Percentiles rank a stretch among this genome's conserved stretches.
Evolutionary conservation across 2,329 filamentous ascomycete species (phyloP).

Genomic region (Hypocrella siamensis): DNA sequence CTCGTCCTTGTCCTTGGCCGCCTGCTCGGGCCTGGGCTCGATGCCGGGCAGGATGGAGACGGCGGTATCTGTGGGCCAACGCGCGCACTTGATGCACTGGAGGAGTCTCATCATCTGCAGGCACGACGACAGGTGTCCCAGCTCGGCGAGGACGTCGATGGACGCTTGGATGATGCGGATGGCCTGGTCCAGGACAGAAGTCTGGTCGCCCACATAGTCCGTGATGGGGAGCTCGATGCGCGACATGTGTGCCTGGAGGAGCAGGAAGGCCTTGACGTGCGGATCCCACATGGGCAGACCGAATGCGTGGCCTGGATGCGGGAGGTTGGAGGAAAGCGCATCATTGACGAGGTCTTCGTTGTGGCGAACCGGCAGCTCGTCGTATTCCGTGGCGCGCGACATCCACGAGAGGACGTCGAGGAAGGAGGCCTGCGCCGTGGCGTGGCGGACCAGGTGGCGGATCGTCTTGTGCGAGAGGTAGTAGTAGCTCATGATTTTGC

Average conservation of each 20-base stretch:
- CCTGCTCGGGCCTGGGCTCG: too few species aligned
- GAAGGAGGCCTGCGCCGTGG: slow-evolving; percentile 61
- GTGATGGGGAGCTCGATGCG: slow-evolving; percentile 84
- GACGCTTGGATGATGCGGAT: slow-evolving; percentile 94
- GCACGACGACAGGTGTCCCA: slow-evolving; percentile 67
- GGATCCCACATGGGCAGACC: slow-evolving; percentile 94
- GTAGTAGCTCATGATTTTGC: slow-evolving; percentile 99
- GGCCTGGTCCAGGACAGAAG: slow-evolving; percentile 78
- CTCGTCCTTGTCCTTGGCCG: too few species aligned
- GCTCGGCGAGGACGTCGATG: slow-evolving; percentile 83
- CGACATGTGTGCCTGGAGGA: slow-evolving; percentile 90
- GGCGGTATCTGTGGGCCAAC: slow-evolving; percentile 75
- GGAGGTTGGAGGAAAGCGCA: slow-evolving; percentile 70
- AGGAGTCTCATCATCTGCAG: slow-evolving; percentile 71
- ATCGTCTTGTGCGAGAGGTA: slow-evolving; percentile 94
- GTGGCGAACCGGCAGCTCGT: slow-evolving; percentile 92
- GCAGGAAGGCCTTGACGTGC: slow-evolving; percentile 87
- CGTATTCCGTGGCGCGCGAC: slow-evolving; percentile 85
- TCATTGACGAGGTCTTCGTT: slow-evolving; percentile 97
- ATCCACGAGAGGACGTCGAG: slow-evolving; percentile 82
- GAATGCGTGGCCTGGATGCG: slow-evolving; percentile 41
- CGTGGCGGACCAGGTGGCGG: slow-evolving; percentile 63
- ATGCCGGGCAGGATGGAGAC: slow-evolving; percentile 69
- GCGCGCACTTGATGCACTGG: slow-evolving; percentile 81
- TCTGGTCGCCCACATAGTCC: slow-evolving; percentile 93